phyloP scores from a whole-genome alignment of 2,329 filamentous ascomycete genomes.

The Xenoacremonium recifei region DNA sequence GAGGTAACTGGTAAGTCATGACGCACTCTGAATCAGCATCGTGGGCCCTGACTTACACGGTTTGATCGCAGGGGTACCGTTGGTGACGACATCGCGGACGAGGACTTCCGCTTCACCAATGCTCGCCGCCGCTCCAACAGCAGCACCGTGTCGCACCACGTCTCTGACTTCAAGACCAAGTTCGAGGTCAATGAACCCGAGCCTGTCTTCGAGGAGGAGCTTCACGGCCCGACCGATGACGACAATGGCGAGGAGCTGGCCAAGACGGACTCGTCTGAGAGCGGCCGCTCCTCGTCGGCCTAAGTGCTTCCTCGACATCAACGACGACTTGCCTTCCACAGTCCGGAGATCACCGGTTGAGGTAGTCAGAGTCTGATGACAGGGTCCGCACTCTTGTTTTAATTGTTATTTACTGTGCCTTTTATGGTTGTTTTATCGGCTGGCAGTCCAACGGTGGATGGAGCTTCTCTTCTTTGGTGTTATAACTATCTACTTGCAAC shows the following conservation, averaged over 20 bases:
- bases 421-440: too few species aligned
- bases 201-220: slow-evolving; percentile 84
- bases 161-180: slow-evolving; percentile 90
- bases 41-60: slow-evolving; percentile 14
- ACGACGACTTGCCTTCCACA: too few species aligned
- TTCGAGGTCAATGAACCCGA: slow-evolving; percentile 89
- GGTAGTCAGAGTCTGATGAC: too few species aligned
- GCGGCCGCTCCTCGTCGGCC: slow-evolving; percentile 52
- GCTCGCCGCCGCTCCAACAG: slow-evolving; percentile 91
- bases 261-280: slow-evolving; percentile 60
- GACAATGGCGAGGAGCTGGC: slow-evolving; percentile 47
- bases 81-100: slow-evolving; percentile 82
- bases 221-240: slow-evolving; percentile 66
- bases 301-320: slow-evolving; percentile 34
- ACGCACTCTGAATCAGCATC: not conserved
- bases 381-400: too few species aligned
- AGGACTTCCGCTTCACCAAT: slow-evolving; percentile 80
- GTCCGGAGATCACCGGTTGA: too few species aligned
- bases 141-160: slow-evolving; percentile 67
- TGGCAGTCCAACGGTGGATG: too few species aligned
- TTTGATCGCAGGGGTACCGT: slow-evolving; percentile 66
- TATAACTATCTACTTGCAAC: too few species aligned
- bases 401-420: too few species aligned
- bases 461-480: too few species aligned
- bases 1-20: slow-evolving; percentile 78